phyloP scores from a whole-genome alignment of 176 grass and related monocot genomes.

The Urochloa ruziziensis region DNA sequence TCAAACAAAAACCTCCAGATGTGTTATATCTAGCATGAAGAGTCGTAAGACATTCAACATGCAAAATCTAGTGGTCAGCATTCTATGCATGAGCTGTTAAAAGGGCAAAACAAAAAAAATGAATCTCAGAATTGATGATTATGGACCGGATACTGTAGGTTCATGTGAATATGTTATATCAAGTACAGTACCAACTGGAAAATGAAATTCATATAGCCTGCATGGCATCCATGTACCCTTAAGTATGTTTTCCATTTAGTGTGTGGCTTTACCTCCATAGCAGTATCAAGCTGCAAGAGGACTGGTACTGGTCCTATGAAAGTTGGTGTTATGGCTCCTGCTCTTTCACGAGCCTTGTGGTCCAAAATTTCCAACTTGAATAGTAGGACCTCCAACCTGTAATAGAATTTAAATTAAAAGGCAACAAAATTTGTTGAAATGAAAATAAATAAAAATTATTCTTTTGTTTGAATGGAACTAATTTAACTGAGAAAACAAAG shows the following conservation, averaged over 20 bases:
- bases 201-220: not conserved
- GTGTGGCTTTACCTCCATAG: constrained; percentile 66
- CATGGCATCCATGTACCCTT: not conserved
- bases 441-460: constrained; percentile 6
- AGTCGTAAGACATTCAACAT: not conserved
- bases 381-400: constrained; percentile 81
- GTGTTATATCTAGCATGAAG: not conserved
- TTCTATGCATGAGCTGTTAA: not conserved
- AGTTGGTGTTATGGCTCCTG: constrained; percentile 76
- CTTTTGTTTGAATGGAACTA: not conserved
- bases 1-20: not conserved
- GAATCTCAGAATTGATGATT: constrained; percentile 5
- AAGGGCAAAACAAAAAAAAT: not conserved
- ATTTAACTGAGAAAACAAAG: not conserved
- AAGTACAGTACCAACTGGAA: not conserved
- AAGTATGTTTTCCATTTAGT: constrained; percentile 14
- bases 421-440: not conserved
- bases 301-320: constrained; percentile 78
- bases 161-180: not conserved
- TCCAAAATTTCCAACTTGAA: constrained; percentile 98
- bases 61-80: not conserved
- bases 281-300: constrained; percentile 82
- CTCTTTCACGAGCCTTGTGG: constrained; percentile 92
- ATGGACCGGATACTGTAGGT: not conserved
- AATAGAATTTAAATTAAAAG: constrained; percentile 20